Evolutionary conservation across 2,329 filamentous ascomycete species (phyloP), one percentile per base, ranked within the genome.

Genomic region (Diaporthe eres): DNA sequence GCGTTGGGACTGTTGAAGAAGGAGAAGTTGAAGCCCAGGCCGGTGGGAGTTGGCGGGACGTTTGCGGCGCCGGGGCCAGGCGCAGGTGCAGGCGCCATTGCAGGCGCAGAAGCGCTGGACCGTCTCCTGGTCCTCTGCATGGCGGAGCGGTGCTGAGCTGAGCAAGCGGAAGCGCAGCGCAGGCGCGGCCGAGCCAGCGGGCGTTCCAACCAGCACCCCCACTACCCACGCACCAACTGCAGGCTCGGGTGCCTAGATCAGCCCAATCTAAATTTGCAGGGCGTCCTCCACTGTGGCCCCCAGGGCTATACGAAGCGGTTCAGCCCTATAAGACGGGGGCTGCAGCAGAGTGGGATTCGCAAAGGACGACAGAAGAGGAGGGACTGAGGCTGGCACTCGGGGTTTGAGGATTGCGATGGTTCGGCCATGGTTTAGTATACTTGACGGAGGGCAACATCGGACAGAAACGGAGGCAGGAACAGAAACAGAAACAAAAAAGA

Each of bases 1-100:
- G 68, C n/a, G 78, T 75, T 63, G 28, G 77, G 77, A 61, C 71
- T 70, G 61, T 71, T 74, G 76, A 71, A 63, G 22, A 77, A 75
- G n/a, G 77, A 77, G 61, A 72, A 49, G 73, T 65, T 73, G 78
- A 77, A 74, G 76, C 37, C 37, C 37, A 39, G 10, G 37, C 77
- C 77, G 65, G 74, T 74, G 53, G 58, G 73, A 55, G 53, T 76
- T 51, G 72, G 73, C 28, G 77, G 74, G 61, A 75, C 51, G 57
- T 60, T 75, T 37, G 71, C 71, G 71, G 71, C 71, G 58, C 22
- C 47, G 34, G 71, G 70, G 10, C 70, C 70, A 71, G 67, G 39
- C 25, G 58, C 71, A 51, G 28, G 53, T 28, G 28, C 44, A 34
- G 63, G 28, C 25, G 60, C 63, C 42, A 25, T 37, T 53, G 65